Percentiles rank a stretch among this genome's conserved stretches.
Conservation (phyloP, 192 early-diverging fungal genomes). For the Geranomyces variabilis region DNA sequence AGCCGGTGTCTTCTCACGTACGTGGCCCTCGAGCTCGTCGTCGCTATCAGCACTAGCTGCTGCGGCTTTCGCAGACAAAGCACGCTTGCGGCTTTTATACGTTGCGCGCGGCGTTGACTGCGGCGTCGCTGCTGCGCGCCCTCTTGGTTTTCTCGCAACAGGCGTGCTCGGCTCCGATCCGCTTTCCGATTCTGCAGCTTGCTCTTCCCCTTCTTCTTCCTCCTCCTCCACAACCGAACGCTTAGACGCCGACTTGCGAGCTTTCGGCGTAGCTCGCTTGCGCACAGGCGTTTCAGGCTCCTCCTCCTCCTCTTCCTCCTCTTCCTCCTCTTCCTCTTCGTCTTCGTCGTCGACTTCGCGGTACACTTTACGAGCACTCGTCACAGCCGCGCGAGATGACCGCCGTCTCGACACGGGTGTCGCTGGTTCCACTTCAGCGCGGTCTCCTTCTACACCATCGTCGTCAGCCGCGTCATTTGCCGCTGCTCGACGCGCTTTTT, state of each 20-base stretch:
- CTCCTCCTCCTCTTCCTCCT: slow-evolving; percentile 1
- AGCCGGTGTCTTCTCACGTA: too few relatives aligned
- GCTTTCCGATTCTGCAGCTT: too few relatives aligned
- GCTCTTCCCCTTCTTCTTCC: too few relatives aligned
- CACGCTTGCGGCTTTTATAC: slow-evolving; percentile 1
- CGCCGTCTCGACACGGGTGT: slow-evolving; percentile 20
- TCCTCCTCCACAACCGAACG: too few relatives aligned
- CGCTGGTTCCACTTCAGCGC: slow-evolving; percentile 21
- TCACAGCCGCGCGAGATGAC: slow-evolving; percentile 20
- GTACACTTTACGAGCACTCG: slow-evolving; percentile 16
- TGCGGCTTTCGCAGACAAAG: background rate
- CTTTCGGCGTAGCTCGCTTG: too few relatives aligned
- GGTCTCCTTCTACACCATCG: slow-evolving; percentile 25
- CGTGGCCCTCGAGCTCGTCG: background rate
- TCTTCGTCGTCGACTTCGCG: slow-evolving; percentile 33
- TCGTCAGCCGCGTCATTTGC: background rate
- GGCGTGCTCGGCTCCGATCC: too few relatives aligned
- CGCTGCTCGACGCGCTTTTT: slow-evolving; percentile 9
- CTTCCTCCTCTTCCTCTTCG: slow-evolving; percentile 23
- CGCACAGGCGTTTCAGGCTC: background rate
- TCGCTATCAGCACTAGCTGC: background rate
- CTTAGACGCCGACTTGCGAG: too few relatives aligned
- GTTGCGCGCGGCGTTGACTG: slow-evolving; percentile 1
- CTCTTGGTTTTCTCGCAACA: too few relatives aligned
- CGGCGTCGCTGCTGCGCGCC: too few relatives aligned